These are phyloP conservation scores for Sordariomycetes sp. DNA, from an alignment of 2,329 filamentous ascomycete species.

Conservation along the genomic window DNA sequence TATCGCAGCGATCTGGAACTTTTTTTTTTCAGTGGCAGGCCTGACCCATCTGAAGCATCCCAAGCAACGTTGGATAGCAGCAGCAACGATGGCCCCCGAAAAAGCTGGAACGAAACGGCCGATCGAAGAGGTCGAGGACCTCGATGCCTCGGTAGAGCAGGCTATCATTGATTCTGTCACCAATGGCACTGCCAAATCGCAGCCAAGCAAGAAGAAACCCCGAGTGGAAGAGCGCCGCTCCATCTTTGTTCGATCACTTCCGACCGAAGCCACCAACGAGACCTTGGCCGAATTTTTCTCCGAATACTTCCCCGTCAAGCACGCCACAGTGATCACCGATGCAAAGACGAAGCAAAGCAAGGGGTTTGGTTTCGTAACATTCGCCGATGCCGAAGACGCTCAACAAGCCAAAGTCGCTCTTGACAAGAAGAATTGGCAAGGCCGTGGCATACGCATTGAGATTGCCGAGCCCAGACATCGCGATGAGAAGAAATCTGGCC, in stretches of 20 bases:
- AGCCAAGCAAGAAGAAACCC: constrained; percentile 39
- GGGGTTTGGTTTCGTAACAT: constrained; percentile 94
- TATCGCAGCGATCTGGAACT: constrained; percentile 8
- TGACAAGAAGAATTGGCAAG: constrained; percentile 68
- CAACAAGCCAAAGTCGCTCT: constrained; percentile 71
- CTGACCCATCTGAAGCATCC: neutral
- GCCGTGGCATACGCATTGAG: constrained; percentile 76
- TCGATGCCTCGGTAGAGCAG: constrained; percentile 10
- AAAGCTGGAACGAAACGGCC: constrained; percentile 12
- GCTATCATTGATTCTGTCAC: constrained; percentile 6
- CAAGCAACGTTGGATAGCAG: neutral
- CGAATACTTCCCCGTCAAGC: constrained; percentile 87
- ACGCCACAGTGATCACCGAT: constrained; percentile 87
- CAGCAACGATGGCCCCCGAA: constrained; percentile 15
- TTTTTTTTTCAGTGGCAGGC: constrained; percentile 13
- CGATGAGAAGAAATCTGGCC: constrained; percentile 27
- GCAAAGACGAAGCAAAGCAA: constrained; percentile 77
- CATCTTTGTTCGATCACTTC: constrained; percentile 85
- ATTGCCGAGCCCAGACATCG: constrained; percentile 80
- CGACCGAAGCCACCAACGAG: constrained; percentile 69
- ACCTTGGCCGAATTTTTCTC: constrained; percentile 84
- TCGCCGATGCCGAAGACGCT: constrained; percentile 89
- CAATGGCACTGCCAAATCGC: constrained; percentile 19
- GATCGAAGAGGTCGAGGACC: neutral
- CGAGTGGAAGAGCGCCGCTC: constrained; percentile 56